Evolutionary conservation across 1,284 basidiomycete genomes (phyloP).

Genomic region (Cystobasidium sp.): DNA sequence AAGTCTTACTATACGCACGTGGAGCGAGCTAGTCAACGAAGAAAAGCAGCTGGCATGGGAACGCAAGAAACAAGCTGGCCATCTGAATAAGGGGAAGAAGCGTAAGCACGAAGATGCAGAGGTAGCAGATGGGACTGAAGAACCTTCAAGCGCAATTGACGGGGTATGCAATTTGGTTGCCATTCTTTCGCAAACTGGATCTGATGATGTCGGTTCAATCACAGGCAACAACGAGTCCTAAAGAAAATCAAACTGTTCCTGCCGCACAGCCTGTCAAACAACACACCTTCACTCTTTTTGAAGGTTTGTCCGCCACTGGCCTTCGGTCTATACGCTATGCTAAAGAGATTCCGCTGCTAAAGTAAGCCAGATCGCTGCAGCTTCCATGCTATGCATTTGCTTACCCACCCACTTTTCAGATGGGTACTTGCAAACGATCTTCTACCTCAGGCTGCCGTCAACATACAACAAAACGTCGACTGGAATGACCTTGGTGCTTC

Average conservation of each 20-base stretch:
- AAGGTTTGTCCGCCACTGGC: conserved; percentile 94
- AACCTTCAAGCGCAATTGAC: not conserved
- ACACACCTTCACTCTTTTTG: conserved; percentile 80
- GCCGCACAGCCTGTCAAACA: conserved; percentile 53
- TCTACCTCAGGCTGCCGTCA: conserved; percentile 77
- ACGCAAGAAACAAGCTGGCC: conserved; percentile 48
- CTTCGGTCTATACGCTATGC: conserved; percentile 96
- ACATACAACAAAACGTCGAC: conserved; percentile 87
- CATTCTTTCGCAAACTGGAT: conserved; percentile 38
- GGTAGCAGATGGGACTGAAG: not conserved
- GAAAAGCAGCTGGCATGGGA: conserved; percentile 68
- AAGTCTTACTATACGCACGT: conserved; percentile 83
- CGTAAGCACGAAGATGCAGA: conserved; percentile 40
- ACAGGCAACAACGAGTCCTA: not conserved
- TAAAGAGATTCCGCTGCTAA: conserved; percentile 91
- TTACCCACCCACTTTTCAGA: conserved; percentile 59
- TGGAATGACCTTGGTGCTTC: conserved; percentile 71
- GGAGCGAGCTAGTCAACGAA: conserved; percentile 75
- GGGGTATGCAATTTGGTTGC: not conserved
- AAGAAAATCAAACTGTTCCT: conserved; percentile 15
- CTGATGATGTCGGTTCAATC: not conserved
- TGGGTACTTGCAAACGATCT: conserved; percentile 93
- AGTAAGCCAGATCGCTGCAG: conserved; percentile 61
- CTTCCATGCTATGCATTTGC: conserved; percentile 10
- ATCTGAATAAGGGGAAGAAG: conserved; percentile 36